Evolutionary conservation across 371 early-diverging fungal genomes (phyloP).

Genomic region (Mortierella sp.): DNA sequence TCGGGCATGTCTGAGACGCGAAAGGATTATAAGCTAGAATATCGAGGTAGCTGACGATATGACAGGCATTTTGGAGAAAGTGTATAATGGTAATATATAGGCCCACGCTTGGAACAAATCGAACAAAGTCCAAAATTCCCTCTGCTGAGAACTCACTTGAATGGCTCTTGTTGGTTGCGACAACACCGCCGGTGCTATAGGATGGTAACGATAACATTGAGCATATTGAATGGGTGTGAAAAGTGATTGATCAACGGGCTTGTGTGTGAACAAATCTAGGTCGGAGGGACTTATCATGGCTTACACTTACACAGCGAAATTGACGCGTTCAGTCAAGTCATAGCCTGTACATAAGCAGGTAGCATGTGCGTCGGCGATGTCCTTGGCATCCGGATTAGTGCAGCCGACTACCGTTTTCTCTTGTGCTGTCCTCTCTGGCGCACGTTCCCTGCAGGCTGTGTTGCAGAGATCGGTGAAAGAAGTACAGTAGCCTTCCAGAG

Average conservation of each 20-base stretch:
- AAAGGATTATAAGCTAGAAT: conserved; percentile 18
- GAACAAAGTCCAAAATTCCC: conserved; percentile 18
- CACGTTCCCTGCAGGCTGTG: conserved; percentile 17
- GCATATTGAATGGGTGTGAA: too few relatives aligned
- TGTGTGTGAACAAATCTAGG: background rate
- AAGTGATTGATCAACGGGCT: background rate
- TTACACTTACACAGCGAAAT: conserved; percentile 34
- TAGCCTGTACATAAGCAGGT: conserved; percentile 16
- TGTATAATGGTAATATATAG: conserved; percentile 20
- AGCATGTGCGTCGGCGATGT: background rate
- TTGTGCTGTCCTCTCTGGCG: background rate
- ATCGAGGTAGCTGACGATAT: conserved; percentile 24
- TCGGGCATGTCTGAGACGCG: conserved; percentile 1
- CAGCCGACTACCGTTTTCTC: conserved; percentile 10
- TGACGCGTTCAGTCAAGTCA: conserved; percentile 32
- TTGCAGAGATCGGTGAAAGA: conserved; percentile 21
- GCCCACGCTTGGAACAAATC: conserved; percentile 8
- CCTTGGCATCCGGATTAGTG: conserved; percentile 4
- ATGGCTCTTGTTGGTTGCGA: background rate
- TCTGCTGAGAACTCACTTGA: conserved; percentile 19
- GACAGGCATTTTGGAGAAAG: conserved; percentile 29
- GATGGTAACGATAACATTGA: background rate
- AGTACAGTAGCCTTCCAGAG: conserved; percentile 31
- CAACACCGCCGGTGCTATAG: conserved; percentile 29
- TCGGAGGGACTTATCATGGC: too few relatives aligned